Conservation (phyloP, 345 rosid species). For the Syzygium grande region DNA sequence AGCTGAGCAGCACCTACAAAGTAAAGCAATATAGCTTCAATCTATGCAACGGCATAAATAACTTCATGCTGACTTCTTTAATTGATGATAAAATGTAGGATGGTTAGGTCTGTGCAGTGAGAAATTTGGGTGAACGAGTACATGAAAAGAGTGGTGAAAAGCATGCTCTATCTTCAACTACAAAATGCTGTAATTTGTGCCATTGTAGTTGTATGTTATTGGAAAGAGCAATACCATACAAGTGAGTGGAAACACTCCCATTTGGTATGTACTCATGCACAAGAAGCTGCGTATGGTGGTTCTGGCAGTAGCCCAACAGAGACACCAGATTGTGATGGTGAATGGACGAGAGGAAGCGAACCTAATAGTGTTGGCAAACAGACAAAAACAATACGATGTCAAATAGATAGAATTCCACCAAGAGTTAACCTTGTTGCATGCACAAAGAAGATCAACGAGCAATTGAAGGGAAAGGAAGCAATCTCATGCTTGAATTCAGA, state of each 20-base stretch:
- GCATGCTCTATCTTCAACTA: neutral
- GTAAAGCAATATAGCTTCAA: neutral
- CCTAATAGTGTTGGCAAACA: conserved; percentile 33
- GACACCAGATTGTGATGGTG: conserved; percentile 81
- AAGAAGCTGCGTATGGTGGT: conserved; percentile 68
- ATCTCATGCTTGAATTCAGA: neutral
- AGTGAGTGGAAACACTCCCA: conserved; percentile 96
- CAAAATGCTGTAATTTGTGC: neutral
- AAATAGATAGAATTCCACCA: neutral
- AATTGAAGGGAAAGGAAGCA: neutral
- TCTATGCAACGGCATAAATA: neutral
- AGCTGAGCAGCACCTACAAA: conserved; percentile 55
- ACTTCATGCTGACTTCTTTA: neutral
- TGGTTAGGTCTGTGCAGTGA: neutral
- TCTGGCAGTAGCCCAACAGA: conserved; percentile 91
- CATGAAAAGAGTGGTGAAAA: neutral
- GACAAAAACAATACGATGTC: conserved; percentile 1
- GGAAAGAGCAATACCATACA: conserved; percentile 70
- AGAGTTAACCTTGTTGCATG: neutral
- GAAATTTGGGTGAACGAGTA: conserved; percentile 2
- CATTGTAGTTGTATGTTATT: neutral
- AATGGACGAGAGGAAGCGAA: conserved; percentile 73
- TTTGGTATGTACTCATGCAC: conserved; percentile 85
- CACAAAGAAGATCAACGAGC: neutral
- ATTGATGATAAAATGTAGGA: neutral